These are phyloP conservation scores for Cytospora mali DNA, from an alignment of 2,329 filamentous ascomycete genomes.

Conservation along the genomic window DNA sequence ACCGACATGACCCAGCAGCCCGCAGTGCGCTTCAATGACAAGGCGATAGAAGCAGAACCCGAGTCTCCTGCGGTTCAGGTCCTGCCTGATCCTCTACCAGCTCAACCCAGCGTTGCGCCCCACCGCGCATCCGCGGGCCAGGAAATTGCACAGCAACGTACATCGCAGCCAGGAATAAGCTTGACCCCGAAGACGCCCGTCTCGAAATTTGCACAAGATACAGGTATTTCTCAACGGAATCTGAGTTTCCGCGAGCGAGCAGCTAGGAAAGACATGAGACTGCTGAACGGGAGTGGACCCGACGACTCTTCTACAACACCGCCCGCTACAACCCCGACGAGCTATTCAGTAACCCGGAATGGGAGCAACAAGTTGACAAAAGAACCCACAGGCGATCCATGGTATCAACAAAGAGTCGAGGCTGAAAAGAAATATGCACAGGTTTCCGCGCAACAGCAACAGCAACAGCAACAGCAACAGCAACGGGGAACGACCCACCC, in stretches of 20 bases:
- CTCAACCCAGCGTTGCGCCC: conserved; percentile 34
- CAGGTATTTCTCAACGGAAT: conserved; percentile 53
- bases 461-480: conserved; percentile 1
- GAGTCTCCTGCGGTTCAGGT: conserved; percentile 32
- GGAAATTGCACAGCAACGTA: conserved; percentile 36
- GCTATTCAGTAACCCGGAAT: conserved; percentile 47
- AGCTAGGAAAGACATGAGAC: conserved; percentile 45
- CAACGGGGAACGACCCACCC: conserved; percentile 14
- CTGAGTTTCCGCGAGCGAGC: conserved; percentile 64
- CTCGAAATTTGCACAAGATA: conserved; percentile 32
- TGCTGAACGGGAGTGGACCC: conserved; percentile 35
- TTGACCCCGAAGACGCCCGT: conserved; percentile 33
- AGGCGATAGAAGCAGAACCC: conserved; percentile 32
- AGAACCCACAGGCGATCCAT: conserved; percentile 56
- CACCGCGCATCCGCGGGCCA: conserved; percentile 24
- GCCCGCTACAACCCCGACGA: conserved; percentile 37
- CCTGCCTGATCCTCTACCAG: conserved; percentile 32
- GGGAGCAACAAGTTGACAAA: conserved; percentile 64
- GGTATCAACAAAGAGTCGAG: conserved; percentile 47
- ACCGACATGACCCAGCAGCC: conserved; percentile 33
- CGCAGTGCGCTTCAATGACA: conserved; percentile 40
- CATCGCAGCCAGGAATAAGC: conserved; percentile 33
- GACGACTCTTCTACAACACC: conserved; percentile 32
- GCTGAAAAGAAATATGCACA: conserved; percentile 42
- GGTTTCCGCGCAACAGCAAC: background rate